Evolutionary conservation across 2,329 filamentous ascomycete species (phyloP).

Genomic region (Paramyrothecium sp.): DNA sequence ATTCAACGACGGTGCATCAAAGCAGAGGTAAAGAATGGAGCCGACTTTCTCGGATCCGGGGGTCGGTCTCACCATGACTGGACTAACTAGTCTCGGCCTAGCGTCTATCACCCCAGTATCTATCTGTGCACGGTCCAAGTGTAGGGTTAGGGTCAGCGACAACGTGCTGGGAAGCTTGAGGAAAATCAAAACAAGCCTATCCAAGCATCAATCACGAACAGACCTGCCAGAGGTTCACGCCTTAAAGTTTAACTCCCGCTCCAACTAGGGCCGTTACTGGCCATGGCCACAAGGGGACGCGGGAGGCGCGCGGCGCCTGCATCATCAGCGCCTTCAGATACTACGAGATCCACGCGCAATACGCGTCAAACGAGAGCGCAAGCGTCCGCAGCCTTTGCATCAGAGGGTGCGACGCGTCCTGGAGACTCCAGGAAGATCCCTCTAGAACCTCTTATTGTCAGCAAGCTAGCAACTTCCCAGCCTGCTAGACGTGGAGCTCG

Average conservation of each 20-base stretch:
- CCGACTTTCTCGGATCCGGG: too few relatives aligned
- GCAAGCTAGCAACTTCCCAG: neutral
- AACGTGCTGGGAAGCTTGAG: conserved; percentile 2
- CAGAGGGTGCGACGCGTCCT: neutral
- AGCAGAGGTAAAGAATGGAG: too few relatives aligned
- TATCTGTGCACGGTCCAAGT: conserved; percentile 8
- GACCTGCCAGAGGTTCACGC: neutral
- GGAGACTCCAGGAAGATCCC: neutral
- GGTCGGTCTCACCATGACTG: too few relatives aligned
- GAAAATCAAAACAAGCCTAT: conserved; percentile 5
- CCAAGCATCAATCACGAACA: neutral
- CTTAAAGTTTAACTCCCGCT: neutral
- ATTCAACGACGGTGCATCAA: too few relatives aligned
- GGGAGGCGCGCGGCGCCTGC: conserved; percentile 9
- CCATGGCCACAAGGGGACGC: conserved; percentile 7
- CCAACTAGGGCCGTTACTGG: neutral
- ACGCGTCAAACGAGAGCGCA: conserved; percentile 8
- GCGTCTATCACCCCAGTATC: neutral
- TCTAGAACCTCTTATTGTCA: neutral
- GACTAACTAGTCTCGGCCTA: too few relatives aligned
- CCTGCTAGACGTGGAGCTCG: neutral
- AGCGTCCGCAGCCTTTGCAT: neutral
- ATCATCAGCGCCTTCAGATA: conserved; percentile 3
- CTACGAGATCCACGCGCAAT: conserved; percentile 13
- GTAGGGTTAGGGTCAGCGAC: conserved; percentile 20